Evolutionary conservation across 768 basidiomycete species (phyloP), one percentile per base, ranked within the genome.

Genomic region (Rubroboletus satanas): DNA sequence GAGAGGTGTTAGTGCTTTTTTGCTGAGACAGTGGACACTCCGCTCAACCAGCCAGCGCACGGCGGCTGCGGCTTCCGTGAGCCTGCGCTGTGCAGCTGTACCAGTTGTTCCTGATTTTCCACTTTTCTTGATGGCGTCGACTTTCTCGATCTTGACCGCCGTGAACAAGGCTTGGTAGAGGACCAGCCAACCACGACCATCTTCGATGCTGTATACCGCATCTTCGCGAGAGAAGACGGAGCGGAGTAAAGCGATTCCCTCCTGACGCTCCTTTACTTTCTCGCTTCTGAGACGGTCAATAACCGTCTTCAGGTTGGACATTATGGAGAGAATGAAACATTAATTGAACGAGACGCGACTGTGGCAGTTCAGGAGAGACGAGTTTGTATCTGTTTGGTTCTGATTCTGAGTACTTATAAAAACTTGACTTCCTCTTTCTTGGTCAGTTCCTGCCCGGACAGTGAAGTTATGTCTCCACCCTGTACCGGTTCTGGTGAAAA

Each of bases 401-500:
- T 26, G 26, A 26, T 2, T 26, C 26, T 4, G 26, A 26, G 26
- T 26, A 26, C 26, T 49, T 72, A 69, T 72, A 71, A 56, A 71
- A 57, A 17, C 29, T 10, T 15, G 8, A 39, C 21, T 45, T 41
- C 17, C 29, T 10, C 26, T 43, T 45, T 28, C 43, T 28, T 21
- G 7, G 8, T 23, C 56, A 43, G 38, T 55, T 56, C n/a, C 85
- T 87, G 85, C 85, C 85, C 85, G 85, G 79, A 80, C 83, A 86
- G 85, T 76, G 71, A 72, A 41, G 62, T 66, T 41, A 73, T 71
- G 71, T 74, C 71, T 75, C 80, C 70, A 84, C 81, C 74, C 83
- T 86, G 83, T 71, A 71, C 80, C 84, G 85, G 85, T 88, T 88
- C 86, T 88, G 85, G 83, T 86, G 83, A 84, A 77, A 75, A 37